Base-by-base conservation (phyloP, 345 rosid species). In the Brassica cretica region DNA sequence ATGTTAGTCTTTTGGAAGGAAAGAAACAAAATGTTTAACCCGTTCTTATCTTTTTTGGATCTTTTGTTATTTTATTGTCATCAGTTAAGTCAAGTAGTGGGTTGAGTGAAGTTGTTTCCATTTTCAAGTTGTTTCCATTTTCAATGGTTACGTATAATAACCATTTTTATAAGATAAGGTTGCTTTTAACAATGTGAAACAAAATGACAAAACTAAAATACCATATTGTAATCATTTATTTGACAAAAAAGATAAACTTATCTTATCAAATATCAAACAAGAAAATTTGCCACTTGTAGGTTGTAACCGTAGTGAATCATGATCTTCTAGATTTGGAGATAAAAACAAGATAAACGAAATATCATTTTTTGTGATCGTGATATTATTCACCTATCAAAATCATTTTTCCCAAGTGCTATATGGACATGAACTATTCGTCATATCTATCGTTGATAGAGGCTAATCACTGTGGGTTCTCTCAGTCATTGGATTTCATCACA, bases 181-280 rank as follows among this genome's bases (percentile, higher is more conserved):
- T 73, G 33, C 44, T 12, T 15, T 46, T 25, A 58, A 66, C 30
- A 66, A 25, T 37, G 72, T 37, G 44, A 66, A 58, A 75, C 80
- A 77, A 77, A 77, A 70, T 0, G 75, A 76, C 75, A 76, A 70
- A 70, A 56, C 60, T 33, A 35, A 63, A 11, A 14, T 15, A 10
- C 19, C 32, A 49, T 63, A 33, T 64, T 51, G 64, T 32, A 46
- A 46, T 15, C 5, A 53, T 51, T 21, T n/a, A 63, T 2, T 51
- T 18, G 71, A 14, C 49, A 64, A 60, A 24, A 24, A 63, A 33
- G 24, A 21, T 21, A 33, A 63, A 35, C 80, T 64, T 77, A 70
- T 77, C 80, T 77, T 77, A 77, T 64, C 76, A 62, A 27, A 27
- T 27, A 76, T 63, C 75, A 63, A 55, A 69, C 30, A 69, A 14